Percentiles rank a stretch among this genome's conserved stretches.
phyloP scores from a whole-genome alignment of 768 basidiomycete genomes.

The Crassisporium funariophilum region DNA sequence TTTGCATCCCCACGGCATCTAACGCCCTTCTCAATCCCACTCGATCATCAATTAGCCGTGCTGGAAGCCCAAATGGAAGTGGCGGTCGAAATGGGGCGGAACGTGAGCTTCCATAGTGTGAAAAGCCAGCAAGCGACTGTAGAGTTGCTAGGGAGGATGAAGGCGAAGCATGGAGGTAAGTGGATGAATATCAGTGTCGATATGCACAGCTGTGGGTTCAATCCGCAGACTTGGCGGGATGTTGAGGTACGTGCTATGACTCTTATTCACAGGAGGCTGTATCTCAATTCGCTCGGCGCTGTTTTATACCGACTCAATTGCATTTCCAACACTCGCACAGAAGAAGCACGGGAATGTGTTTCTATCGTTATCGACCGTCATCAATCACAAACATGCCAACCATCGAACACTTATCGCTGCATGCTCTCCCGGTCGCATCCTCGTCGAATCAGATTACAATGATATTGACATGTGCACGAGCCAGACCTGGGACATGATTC shows the following conservation, averaged over 20 bases:
- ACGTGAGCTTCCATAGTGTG: constrained; percentile 88
- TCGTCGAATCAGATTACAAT: constrained; percentile 88
- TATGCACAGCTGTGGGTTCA: constrained; percentile 88
- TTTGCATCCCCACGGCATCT: constrained; percentile 52
- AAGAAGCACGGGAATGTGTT: constrained; percentile 75
- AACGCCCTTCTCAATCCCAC: constrained; percentile 77
- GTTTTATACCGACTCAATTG: no score
- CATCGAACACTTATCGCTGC: constrained; percentile 64
- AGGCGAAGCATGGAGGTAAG: constrained; percentile 51
- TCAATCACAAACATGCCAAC: constrained; percentile 73
- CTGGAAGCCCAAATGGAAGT: constrained; percentile 83
- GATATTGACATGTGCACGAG: constrained; percentile 57
- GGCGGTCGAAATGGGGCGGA: constrained; percentile 77
- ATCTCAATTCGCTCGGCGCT: no score
- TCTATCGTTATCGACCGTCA: constrained; percentile 84
- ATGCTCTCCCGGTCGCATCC: constrained; percentile 65
- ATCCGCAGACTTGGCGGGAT: constrained; percentile 69
- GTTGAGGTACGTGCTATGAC: constrained; percentile 81
- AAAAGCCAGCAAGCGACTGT: constrained; percentile 70
- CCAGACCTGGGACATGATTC: constrained; percentile 78
- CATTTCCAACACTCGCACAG: constrained; percentile 43
- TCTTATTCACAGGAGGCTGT: not conserved
- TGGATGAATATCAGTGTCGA: constrained; percentile 80
- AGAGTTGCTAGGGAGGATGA: constrained; percentile 64
- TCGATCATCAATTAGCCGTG: constrained; percentile 80